Evolutionary conservation across 805 yeast species (phyloP).

Genomic region (Metschnikowia kunwiensis): DNA sequence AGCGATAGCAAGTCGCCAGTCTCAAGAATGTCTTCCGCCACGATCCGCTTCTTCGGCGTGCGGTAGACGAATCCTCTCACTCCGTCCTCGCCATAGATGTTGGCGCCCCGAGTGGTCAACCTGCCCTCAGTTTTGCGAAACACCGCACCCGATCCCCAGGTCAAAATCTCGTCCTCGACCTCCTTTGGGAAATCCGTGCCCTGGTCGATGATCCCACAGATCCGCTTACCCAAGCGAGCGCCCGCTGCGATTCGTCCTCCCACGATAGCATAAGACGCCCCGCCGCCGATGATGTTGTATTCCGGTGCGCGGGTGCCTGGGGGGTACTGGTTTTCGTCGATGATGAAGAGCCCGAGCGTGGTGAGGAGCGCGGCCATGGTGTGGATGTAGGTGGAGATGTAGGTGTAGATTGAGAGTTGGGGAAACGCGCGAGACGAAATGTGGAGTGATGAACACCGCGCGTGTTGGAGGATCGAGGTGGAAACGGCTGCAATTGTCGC

Average conservation of each 20-base stretch:
- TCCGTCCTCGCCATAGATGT: conserved; percentile 64
- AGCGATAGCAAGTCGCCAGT: conserved; percentile 35
- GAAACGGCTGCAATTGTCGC: too few species aligned
- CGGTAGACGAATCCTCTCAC: conserved; percentile 53
- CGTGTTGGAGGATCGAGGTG: too few species aligned
- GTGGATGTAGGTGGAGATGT: too few species aligned
- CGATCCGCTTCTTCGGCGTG: conserved; percentile 60
- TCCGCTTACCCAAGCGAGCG: conserved; percentile 25
- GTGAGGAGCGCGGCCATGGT: too few species aligned
- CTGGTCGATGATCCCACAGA: conserved; percentile 73
- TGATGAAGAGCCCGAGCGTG: conserved; percentile 84
- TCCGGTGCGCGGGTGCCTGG: conserved; percentile 31
- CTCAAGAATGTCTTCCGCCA: conserved; percentile 49
- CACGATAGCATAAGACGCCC: conserved; percentile 75
- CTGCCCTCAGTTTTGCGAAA: conserved; percentile 52
- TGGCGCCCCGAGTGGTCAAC: conserved; percentile 78
- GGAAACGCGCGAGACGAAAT: too few species aligned
- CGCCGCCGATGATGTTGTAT: conserved; percentile 77
- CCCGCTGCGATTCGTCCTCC: conserved; percentile 66
- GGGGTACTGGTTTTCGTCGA: conserved; percentile 76
- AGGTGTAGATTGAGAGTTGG: too few species aligned
- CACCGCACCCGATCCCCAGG: conserved; percentile 62
- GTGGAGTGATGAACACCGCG: too few species aligned
- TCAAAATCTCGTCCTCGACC: conserved; percentile 42
- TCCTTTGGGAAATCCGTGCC: conserved; percentile 72